Evolutionary conservation across 805 yeast genomes (phyloP).

Genomic region (Clavispora phyllophila): DNA sequence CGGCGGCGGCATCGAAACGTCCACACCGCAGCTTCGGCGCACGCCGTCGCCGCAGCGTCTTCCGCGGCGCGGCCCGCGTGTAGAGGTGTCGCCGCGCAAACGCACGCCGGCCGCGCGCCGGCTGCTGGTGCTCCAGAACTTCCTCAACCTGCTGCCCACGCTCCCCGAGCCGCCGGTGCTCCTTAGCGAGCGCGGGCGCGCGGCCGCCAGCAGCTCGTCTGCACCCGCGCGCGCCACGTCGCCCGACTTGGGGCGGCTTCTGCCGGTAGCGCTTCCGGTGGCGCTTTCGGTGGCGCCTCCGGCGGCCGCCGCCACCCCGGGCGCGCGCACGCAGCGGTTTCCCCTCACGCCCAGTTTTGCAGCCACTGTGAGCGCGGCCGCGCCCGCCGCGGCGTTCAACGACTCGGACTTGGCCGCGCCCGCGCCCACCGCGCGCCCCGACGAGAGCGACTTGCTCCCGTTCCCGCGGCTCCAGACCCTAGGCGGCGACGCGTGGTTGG

Average conservation of each 20-base stretch:
- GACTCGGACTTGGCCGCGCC: slow-evolving; percentile 8
- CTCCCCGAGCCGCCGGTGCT: slow-evolving; percentile 41
- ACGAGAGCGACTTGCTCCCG: slow-evolving; percentile 13
- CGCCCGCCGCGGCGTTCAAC: not conserved
- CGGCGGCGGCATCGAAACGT: slow-evolving; percentile 16
- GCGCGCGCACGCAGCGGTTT: slow-evolving; percentile 5
- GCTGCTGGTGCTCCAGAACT: slow-evolving; percentile 30
- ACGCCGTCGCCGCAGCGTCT: slow-evolving; percentile 6
- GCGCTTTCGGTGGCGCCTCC: slow-evolving; percentile 7
- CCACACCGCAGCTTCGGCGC: slow-evolving; percentile 24
- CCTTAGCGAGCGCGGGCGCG: slow-evolving; percentile 29
- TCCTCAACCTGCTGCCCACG: slow-evolving; percentile 39
- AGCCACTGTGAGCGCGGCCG: slow-evolving; percentile 2
- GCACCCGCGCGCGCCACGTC: slow-evolving; percentile 5
- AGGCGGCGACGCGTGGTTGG: not conserved
- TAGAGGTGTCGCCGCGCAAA: slow-evolving; percentile 22
- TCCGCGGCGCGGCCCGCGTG: slow-evolving; percentile 1
- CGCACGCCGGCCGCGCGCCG: slow-evolving; percentile 8
- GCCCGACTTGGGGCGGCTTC: slow-evolving; percentile 11
- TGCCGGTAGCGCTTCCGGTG: slow-evolving; percentile 10
- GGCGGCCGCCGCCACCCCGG: not conserved
- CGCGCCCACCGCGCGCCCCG: slow-evolving; percentile 1
- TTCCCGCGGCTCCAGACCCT: slow-evolving; percentile 9
- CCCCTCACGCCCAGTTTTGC: slow-evolving; percentile 9
- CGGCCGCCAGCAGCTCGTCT: slow-evolving; percentile 10